Evolutionary conservation across 164 flowering plant species (phyloP), one percentile per base, ranked within the genome.

Genomic region (Taxillus chinensis): DNA sequence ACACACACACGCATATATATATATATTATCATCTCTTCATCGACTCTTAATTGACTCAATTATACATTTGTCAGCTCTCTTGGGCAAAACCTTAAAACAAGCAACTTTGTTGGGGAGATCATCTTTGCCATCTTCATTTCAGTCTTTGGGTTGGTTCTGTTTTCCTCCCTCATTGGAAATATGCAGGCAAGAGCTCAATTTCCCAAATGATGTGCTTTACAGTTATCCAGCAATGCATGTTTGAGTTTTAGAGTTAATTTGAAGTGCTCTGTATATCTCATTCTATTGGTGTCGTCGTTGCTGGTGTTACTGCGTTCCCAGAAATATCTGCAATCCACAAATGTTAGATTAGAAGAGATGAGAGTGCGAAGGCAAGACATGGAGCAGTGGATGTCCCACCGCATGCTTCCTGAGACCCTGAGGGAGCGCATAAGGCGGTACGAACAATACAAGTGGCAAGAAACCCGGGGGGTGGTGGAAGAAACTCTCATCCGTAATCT

Each of bases 61-160:
- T 27, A 27, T 27, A 39, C 16, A 5, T 57, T 50, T 53, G 70
- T 17, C 83, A 86, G 93, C 61, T 82, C 90, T 56, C 61, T 82
- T 38, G 95, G 95, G 3, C 88, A 83, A 69, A 83, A 80, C 63
- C 82, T 87, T 43, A 59, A 73, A 56, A 80, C 88, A 38, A 83
- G 88, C 73, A 77, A 74, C 27, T 82, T 27, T 54, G 71, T 71
- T 0, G 60, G 64, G 68, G 83, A 79, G 70, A 73, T 67, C 3
- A 0, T 61, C 50, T 77, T 79, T 75, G 79, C 83, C 27, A 55
- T 77, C 45, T 27, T 57, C 64, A 73, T 79, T 15, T 40, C 77
- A 11, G 62, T 79, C n/a, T 50, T 57, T 55, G 83, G 83, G 17
- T 69, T 79, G 74, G 49, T 79, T 27, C 55, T 79, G 16, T 79